These are phyloP conservation scores for Liquidambar formosana DNA, from an alignment of 164 flowering plant genomes.

Conservation along the genomic window DNA sequence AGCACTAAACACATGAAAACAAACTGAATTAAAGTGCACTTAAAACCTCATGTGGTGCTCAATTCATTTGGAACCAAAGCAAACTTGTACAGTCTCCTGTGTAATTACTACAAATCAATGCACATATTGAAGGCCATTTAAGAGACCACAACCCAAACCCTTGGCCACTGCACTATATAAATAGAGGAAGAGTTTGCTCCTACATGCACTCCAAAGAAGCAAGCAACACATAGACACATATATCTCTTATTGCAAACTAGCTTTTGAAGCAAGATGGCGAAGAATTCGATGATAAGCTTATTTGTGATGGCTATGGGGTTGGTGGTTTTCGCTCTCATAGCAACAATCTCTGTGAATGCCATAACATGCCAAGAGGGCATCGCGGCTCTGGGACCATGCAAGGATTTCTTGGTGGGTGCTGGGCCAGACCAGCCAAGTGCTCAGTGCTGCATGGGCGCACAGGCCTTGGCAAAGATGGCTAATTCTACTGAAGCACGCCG, in stretches of 20 bases:
- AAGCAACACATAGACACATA: neutral
- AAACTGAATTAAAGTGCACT: too few species aligned
- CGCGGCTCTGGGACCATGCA: constrained; percentile 39
- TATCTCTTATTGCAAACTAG: too few species aligned
- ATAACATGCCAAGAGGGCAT: constrained; percentile 40
- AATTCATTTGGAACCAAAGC: too few species aligned
- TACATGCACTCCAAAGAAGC: neutral
- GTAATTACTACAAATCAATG: too few species aligned
- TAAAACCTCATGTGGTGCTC: too few species aligned
- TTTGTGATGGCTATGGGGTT: constrained; percentile 18
- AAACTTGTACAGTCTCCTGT: too few species aligned
- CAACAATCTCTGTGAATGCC: constrained; percentile 8
- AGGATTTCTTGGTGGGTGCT: constrained; percentile 27
- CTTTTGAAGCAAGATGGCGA: neutral
- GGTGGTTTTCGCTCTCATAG: constrained; percentile 9
- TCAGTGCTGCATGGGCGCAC: constrained; percentile 36
- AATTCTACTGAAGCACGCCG: constrained; percentile 19
- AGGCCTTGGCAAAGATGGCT: constrained; percentile 25
- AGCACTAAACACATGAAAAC: too few species aligned
- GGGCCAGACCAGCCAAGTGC: constrained; percentile 24
- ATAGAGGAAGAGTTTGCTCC: too few species aligned
- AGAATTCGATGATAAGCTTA: constrained; percentile 13
- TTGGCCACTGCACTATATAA: too few species aligned
- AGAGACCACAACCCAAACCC: too few species aligned
- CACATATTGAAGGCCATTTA: too few species aligned